A percentile compares a stretch with the other conserved stretches of the same genome.
Conservation (phyloP, 106 monocot species). For the Gastrodia elata region DNA sequence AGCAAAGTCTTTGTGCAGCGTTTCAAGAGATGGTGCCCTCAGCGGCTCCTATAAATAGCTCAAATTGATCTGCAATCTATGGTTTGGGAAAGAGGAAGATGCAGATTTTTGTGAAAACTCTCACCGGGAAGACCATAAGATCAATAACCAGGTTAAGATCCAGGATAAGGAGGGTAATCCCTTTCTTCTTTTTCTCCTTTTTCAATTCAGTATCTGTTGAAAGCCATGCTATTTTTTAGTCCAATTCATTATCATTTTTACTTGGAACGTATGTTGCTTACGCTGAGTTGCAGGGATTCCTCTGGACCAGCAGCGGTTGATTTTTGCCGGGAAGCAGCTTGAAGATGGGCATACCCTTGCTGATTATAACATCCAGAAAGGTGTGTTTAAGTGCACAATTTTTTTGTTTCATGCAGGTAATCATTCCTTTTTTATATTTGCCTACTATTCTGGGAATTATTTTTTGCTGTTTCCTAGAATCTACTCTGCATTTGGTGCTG, state of each 20-base stretch:
- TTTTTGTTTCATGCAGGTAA: background rate
- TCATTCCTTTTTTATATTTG: too few species aligned
- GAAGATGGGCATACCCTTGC: slow-evolving; percentile 24
- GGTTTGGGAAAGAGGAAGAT: background rate
- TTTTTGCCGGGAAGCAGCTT: slow-evolving; percentile 25
- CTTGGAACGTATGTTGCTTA: background rate
- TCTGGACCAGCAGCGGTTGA: slow-evolving; percentile 22
- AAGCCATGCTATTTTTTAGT: background rate
- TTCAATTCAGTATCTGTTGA: background rate
- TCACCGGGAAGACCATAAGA: slow-evolving; percentile 1
- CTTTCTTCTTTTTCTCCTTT: background rate
- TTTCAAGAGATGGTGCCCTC: too few species aligned
- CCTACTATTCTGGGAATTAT: background rate
- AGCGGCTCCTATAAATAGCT: too few species aligned
- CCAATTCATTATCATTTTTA: background rate
- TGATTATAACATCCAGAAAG: slow-evolving; percentile 30
- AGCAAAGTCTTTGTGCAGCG: too few species aligned
- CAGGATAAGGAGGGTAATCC: slow-evolving; percentile 7
- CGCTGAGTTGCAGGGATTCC: slow-evolving; percentile 16
- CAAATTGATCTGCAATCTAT: too few species aligned
- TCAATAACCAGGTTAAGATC: slow-evolving; percentile 2
- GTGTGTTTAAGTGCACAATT: slow-evolving; percentile 9
- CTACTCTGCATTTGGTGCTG: slow-evolving; percentile 50
- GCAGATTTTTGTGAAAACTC: slow-evolving; percentile 8
- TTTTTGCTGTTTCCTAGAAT: slow-evolving; percentile 18